Evolutionary conservation across 2,329 filamentous ascomycete genomes (phyloP).

Genomic region (Orbilia blumenaviensis): DNA sequence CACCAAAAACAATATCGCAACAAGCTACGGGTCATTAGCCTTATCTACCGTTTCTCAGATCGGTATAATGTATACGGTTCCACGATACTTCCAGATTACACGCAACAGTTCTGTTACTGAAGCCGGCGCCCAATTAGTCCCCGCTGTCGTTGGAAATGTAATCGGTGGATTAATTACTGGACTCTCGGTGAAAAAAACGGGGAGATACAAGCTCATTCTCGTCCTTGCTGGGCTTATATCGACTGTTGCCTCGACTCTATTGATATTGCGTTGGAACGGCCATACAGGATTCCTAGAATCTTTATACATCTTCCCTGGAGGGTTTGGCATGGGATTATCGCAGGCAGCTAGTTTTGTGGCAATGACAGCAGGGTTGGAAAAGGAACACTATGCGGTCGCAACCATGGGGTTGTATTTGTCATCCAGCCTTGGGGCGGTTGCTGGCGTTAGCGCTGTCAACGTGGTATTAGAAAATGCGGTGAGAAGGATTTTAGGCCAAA

Average conservation of each 20-base stretch:
- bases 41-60: constrained; percentile 30
- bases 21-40: constrained; percentile 66
- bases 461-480: constrained; percentile 40
- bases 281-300: constrained; percentile 68
- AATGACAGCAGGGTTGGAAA: constrained; percentile 45
- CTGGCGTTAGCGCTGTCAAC: constrained; percentile 43
- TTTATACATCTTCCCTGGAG: constrained; percentile 69
- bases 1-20: constrained; percentile 65
- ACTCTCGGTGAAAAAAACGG: constrained; percentile 68
- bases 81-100: constrained; percentile 75
- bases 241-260: constrained; percentile 26
- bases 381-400: constrained; percentile 41
- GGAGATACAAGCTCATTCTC: constrained; percentile 69
- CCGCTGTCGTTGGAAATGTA: constrained; percentile 74
- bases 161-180: constrained; percentile 71
- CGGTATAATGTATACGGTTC: constrained; percentile 72
- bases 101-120: constrained; percentile 68
- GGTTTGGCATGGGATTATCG: constrained; percentile 62
- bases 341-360: constrained; percentile 48
- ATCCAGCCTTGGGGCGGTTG: constrained; percentile 28
- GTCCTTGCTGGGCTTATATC: constrained; percentile 62
- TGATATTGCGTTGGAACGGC: constrained; percentile 68
- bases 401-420: constrained; percentile 42
- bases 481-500: constrained; percentile 15
- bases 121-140: constrained; percentile 71